phyloP scores from a whole-genome alignment of 306 rosid species.

The Rosa lucieae region DNA sequence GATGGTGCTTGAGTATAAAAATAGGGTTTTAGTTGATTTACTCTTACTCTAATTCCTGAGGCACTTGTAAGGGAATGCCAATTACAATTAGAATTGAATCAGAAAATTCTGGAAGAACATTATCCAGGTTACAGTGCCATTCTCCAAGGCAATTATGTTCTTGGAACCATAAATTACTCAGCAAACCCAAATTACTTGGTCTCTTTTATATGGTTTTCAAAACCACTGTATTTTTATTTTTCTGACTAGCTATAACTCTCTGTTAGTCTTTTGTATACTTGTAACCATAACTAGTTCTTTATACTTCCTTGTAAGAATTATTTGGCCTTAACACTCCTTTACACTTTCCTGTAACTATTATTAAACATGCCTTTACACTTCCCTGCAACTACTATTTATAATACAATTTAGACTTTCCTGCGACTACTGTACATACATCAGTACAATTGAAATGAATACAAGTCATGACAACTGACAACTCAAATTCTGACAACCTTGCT shows the following conservation, averaged over 20 bases:
- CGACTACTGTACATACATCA: background rate
- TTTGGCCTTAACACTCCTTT: background rate
- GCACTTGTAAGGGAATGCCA: background rate
- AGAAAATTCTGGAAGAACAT: background rate
- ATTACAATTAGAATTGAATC: background rate
- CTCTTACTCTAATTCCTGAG: background rate
- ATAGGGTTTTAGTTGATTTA: background rate
- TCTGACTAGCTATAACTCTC: background rate
- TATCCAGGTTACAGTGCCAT: background rate
- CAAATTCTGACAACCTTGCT: slow-evolving; percentile 4
- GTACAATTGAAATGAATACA: background rate
- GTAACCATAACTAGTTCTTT: background rate
- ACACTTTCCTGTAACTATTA: background rate
- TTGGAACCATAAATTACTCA: background rate
- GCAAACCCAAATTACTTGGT: background rate
- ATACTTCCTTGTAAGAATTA: background rate
- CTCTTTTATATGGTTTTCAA: background rate
- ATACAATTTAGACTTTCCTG: background rate
- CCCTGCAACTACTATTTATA: background rate
- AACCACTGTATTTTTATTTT: background rate
- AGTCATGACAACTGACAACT: background rate
- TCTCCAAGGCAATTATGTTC: background rate
- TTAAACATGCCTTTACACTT: background rate
- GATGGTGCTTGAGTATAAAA: background rate
- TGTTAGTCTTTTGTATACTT: background rate